These are phyloP conservation scores for Acarospora socialis DNA, from an alignment of 2,329 filamentous ascomycete species.

Conservation along the genomic window DNA sequence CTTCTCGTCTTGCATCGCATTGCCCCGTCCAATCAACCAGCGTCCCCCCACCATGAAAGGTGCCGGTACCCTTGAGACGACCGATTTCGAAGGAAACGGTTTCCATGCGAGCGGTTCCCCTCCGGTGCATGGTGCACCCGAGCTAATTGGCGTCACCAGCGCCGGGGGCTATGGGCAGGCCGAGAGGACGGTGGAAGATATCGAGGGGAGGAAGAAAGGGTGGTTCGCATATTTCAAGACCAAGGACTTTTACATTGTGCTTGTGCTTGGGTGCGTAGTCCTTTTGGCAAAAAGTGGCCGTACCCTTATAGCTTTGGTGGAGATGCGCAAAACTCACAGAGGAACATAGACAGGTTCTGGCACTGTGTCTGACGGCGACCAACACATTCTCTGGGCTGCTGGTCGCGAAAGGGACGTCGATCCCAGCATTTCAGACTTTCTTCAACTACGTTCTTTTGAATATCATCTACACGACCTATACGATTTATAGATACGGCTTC, in stretches of 20 bases:
- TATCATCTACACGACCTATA: slow-evolving; percentile 65
- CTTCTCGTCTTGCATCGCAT: too few relatives aligned
- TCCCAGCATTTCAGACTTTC: slow-evolving; percentile 89
- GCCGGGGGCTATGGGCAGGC: slow-evolving; percentile 14
- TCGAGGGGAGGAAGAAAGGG: slow-evolving; percentile 31
- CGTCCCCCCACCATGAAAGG: too few relatives aligned
- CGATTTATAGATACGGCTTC: slow-evolving; percentile 65
- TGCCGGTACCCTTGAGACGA: too few relatives aligned
- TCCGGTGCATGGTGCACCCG: slow-evolving; percentile 22
- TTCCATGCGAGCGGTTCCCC: slow-evolving; percentile 8
- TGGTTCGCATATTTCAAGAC: slow-evolving; percentile 63
- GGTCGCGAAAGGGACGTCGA: slow-evolving; percentile 51
- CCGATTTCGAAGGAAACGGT: too few relatives aligned
- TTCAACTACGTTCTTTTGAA: slow-evolving; percentile 87
- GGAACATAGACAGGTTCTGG: slow-evolving; percentile 52
- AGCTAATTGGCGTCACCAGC: slow-evolving; percentile 18
- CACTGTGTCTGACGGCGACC: slow-evolving; percentile 80
- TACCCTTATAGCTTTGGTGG: slow-evolving; percentile 9
- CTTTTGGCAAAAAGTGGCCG: slow-evolving; percentile 2
- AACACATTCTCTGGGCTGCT: slow-evolving; percentile 82
- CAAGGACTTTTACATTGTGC: slow-evolving; percentile 73
- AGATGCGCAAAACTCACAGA: slow-evolving; percentile 2
- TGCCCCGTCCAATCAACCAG: too few relatives aligned
- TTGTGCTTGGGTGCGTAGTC: slow-evolving; percentile 51
- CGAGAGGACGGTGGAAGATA: slow-evolving; percentile 23